A percentile compares a stretch with the other conserved stretches of the same genome.
These are phyloP conservation scores for Euclidium syriacum DNA, from an alignment of 345 rosid genomes.

Conservation along the genomic window DNA sequence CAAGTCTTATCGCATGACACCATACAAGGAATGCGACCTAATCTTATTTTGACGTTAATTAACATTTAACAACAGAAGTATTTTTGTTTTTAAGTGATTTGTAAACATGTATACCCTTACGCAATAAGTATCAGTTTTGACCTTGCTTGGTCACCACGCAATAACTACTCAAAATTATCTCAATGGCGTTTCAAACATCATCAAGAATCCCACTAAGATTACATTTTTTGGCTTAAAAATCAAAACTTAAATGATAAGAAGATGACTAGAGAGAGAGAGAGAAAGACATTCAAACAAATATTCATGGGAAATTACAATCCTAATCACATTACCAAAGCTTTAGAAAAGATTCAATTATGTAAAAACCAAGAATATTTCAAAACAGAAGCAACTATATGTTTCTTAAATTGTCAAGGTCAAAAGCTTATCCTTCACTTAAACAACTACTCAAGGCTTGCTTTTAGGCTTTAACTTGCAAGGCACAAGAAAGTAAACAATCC, in stretches of 20 bases:
- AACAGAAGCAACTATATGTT: background rate
- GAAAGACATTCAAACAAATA: background rate
- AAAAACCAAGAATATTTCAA: background rate
- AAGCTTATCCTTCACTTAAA: background rate
- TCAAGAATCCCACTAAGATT: background rate
- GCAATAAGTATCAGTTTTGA: background rate
- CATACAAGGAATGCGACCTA: background rate
- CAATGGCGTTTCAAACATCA: background rate
- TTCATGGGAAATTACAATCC: background rate
- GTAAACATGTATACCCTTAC: background rate
- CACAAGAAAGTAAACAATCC: too few relatives aligned
- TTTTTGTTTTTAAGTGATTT: too few relatives aligned
- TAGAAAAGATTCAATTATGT: background rate
- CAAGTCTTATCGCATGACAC: constrained; percentile 19
- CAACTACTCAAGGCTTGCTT: too few relatives aligned
- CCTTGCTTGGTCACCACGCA: constrained; percentile 5
- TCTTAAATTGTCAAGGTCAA: background rate
- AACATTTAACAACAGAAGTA: background rate
- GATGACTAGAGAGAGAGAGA: background rate
- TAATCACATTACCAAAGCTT: constrained; percentile 7
- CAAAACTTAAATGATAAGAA: background rate
- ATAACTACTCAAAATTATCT: background rate
- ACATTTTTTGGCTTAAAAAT: background rate
- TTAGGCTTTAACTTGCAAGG: too few relatives aligned
- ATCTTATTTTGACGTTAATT: constrained; percentile 4